phyloP scores from a whole-genome alignment of 495 filamentous ascomycete species.

The Xylaria nigripes region DNA sequence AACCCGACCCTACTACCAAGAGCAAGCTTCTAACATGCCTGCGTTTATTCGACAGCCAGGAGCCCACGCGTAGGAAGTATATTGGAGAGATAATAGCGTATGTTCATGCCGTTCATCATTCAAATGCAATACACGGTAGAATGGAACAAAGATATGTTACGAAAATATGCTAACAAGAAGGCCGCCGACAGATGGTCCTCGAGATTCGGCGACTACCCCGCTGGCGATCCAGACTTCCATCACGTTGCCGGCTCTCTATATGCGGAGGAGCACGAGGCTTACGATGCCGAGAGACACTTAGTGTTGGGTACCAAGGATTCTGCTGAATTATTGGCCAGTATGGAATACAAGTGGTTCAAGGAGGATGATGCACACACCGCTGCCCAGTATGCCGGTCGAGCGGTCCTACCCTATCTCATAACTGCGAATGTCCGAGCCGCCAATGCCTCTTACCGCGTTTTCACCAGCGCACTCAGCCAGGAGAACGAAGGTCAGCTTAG shows the following conservation, averaged over 20 bases:
- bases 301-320: constrained; percentile 85
- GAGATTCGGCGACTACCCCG: constrained; percentile 75
- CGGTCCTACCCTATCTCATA: constrained; percentile 85
- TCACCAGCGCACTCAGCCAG: constrained; percentile 61
- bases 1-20: constrained; percentile 58
- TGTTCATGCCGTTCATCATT: constrained; percentile 17
- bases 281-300: constrained; percentile 89
- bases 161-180: constrained; percentile 11
- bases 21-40: constrained; percentile 54
- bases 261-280: constrained; percentile 81
- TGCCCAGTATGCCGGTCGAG: constrained; percentile 79
- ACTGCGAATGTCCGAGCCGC: constrained; percentile 85
- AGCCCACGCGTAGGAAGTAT: constrained; percentile 86
- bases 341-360: constrained; percentile 93
- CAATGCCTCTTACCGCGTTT: constrained; percentile 69
- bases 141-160: not conserved
- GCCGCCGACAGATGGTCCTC: constrained; percentile 60
- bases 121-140: not conserved
- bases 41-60: constrained; percentile 68
- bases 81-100: constrained; percentile 79
- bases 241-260: constrained; percentile 84
- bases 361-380: constrained; percentile 83
- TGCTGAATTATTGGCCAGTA: constrained; percentile 62
- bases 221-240: constrained; percentile 91
- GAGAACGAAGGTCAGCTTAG: constrained; percentile 57